These are phyloP conservation scores for Moricandia moricandioides DNA, from an alignment of 345 rosid genomes.

Conservation along the genomic window DNA sequence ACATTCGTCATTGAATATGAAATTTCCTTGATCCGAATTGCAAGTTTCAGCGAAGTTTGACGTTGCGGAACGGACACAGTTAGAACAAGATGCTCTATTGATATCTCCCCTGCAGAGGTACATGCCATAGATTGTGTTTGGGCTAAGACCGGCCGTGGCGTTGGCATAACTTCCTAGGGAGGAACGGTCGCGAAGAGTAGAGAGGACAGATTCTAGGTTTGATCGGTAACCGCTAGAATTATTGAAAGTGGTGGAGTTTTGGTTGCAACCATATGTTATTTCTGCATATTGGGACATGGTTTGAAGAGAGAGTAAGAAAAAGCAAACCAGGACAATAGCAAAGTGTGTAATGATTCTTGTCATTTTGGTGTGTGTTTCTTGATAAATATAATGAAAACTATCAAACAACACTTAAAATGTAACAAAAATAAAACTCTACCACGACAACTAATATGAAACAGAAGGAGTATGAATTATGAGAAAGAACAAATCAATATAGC, in stretches of 20 bases:
- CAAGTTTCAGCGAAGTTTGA: neutral
- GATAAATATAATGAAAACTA: too few relatives aligned
- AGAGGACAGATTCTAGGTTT: constrained; percentile 16
- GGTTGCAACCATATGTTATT: neutral
- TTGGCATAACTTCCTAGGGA: constrained; percentile 10
- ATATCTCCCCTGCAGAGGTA: constrained; percentile 43
- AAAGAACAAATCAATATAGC: neutral
- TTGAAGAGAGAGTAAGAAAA: neutral
- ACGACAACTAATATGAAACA: too few relatives aligned
- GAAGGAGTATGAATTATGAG: neutral
- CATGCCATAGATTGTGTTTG: constrained; percentile 25
- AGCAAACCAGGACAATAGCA: neutral
- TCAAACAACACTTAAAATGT: too few relatives aligned
- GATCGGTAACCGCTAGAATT: neutral
- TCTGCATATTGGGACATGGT: constrained; percentile 9
- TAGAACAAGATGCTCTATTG: constrained; percentile 24
- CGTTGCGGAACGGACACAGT: constrained; percentile 30
- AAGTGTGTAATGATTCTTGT: neutral
- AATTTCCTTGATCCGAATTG: neutral
- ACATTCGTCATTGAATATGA: constrained; percentile 32
- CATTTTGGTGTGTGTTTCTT: too few relatives aligned
- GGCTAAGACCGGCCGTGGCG: constrained; percentile 16
- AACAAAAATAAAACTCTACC: too few relatives aligned
- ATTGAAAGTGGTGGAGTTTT: neutral
- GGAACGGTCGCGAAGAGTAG: constrained; percentile 14